Evolutionary conservation across 192 early-diverging fungal species (phyloP), one percentile per base, ranked within the genome.

Genomic region (Anaeromyces robustus): DNA sequence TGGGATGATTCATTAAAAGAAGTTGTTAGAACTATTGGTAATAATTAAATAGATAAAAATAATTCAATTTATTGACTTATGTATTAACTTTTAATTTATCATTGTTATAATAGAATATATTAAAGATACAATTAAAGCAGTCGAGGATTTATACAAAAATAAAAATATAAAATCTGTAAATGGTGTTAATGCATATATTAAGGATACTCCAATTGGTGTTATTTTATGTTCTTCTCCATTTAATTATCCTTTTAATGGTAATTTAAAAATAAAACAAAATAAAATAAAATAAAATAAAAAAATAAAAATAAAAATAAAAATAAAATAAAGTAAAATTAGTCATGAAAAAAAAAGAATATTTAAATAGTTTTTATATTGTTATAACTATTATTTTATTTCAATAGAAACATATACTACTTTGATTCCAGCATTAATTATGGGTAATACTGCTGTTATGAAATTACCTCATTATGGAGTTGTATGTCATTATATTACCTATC

Each of bases 361-460:
- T 39, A 39, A 14, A 39, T 39, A 39, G 1, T 39, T 39, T 39
- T 39, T 14, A 14, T 39, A 39, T 14, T 12, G 4, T 39, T 12
- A 34, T 34, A 34, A 7, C 12, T 14, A 14, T 32, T 22, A 79
- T 79, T 11, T 26, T n/a, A 37, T 79, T 4, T 41, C n/a, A 4
- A n/a, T n/a, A 79, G 39, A 79, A 32, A 79, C 31, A 19, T 41
- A 79, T 77, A 77, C 80, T 30, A 30, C 32, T 37, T 37, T 80
- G 9, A 80, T 80, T 29, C 80, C 80, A 41, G 80, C 80, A 29
- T 77, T 80, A 26, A 80, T 80, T 12, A 80, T 80, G 80, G 80
- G 80, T 30, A 80, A 80, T 37, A 31, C 30, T 7, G 80, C 78
- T 22, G 80, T 80, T 29, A 37, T 80, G 30, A 80, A 80, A n/a